Evolutionary conservation across 768 basidiomycete species (phyloP).

Genomic region (Phaeotremella skinneri): DNA sequence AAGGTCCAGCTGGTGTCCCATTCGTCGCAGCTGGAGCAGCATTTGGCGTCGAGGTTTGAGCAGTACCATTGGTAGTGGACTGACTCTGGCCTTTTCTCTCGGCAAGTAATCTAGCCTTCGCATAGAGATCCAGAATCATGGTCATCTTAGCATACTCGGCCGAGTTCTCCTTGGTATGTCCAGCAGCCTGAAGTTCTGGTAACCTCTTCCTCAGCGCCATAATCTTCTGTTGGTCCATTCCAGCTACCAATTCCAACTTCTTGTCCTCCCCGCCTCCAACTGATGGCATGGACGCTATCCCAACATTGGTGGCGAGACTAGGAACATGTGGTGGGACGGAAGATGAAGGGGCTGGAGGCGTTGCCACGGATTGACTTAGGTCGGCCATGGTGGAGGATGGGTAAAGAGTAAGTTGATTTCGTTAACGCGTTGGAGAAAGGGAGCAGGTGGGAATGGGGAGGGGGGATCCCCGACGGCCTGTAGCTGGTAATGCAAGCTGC

Average conservation of each 20-base stretch:
- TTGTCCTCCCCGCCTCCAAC: slow-evolving; percentile 14
- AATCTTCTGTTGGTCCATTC: slow-evolving; percentile 11
- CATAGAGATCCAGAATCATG: slow-evolving; percentile 37
- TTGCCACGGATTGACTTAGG: background rate
- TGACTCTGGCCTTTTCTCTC: background rate
- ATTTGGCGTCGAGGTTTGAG: slow-evolving; percentile 14
- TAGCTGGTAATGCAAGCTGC: no score
- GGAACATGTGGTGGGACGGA: background rate
- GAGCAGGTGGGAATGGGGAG: background rate
- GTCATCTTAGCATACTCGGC: slow-evolving; percentile 30
- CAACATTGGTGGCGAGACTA: background rate
- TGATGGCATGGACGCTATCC: background rate
- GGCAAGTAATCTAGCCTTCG: slow-evolving; percentile 18
- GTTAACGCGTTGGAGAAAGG: background rate
- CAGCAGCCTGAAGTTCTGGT: slow-evolving; percentile 33
- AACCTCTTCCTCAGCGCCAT: slow-evolving; percentile 27
- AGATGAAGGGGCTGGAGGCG: slow-evolving; percentile 5
- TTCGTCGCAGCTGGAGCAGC: slow-evolving; percentile 2
- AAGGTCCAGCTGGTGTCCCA: background rate
- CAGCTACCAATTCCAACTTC: slow-evolving; percentile 22
- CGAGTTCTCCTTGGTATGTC: slow-evolving; percentile 34
- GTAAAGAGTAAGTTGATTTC: background rate
- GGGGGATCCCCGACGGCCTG: background rate
- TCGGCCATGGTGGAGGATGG: slow-evolving; percentile 1
- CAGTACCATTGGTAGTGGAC: slow-evolving; percentile 10